These are phyloP conservation scores for Cryptococcus deneoformans DNA, from an alignment of 1,284 basidiomycete genomes.

Conservation along the genomic window DNA sequence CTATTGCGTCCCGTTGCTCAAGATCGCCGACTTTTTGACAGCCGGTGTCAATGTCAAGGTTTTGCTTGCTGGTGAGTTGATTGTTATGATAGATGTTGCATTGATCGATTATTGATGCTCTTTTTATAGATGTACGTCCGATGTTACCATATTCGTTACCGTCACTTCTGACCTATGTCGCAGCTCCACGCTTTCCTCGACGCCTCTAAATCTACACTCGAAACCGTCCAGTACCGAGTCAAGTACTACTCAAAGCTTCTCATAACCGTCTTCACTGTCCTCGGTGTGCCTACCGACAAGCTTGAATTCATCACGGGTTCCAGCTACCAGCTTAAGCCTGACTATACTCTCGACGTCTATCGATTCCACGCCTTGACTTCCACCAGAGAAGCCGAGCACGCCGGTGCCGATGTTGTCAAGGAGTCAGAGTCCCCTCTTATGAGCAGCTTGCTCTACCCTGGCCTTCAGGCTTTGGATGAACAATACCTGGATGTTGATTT, in stretches of 20 bases:
- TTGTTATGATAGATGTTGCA: no score
- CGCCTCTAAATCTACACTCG: constrained; percentile 95
- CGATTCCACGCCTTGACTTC: constrained; percentile 81
- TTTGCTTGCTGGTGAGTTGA: constrained; percentile 71
- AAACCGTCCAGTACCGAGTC: constrained; percentile 83
- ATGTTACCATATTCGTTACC: no score
- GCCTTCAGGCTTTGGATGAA: constrained; percentile 95
- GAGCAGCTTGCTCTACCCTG: constrained; percentile 91
- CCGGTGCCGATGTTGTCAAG: constrained; percentile 99
- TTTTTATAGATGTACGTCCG: constrained; percentile 10
- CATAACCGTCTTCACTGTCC: constrained; percentile 74
- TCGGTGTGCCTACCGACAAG: constrained; percentile 86
- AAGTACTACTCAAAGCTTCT: constrained; percentile 88
- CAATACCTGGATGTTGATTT: constrained; percentile 95
- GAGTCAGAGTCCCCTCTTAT: constrained; percentile 90
- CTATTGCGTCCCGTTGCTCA: constrained; percentile 92
- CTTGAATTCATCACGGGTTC: constrained; percentile 79
- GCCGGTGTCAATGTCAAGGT: constrained; percentile 91
- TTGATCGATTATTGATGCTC: not conserved
- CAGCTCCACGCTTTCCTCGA: constrained; percentile 99
- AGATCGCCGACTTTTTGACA: constrained; percentile 94
- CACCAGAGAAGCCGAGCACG: constrained; percentile 94
- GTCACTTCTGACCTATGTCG: not conserved
- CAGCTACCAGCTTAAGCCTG: constrained; percentile 79
- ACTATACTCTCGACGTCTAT: constrained; percentile 97